Evolutionary conservation across 2,329 filamentous ascomycete species (phyloP), one percentile per base, ranked within the genome.

Genomic region (Phialophora tarda): DNA sequence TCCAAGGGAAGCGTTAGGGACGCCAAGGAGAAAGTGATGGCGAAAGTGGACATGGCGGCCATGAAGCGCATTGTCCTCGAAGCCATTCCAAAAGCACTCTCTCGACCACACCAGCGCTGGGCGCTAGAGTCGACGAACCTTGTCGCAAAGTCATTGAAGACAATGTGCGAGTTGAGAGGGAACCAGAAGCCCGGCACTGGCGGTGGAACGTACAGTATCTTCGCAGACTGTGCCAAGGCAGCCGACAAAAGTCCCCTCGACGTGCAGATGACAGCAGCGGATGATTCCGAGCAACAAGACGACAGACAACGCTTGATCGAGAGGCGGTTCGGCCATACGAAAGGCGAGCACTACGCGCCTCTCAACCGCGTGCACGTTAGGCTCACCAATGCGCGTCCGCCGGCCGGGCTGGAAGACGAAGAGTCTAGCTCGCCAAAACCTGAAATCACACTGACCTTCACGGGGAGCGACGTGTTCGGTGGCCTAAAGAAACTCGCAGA

Each of bases 61-160:
- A 68, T 71, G 62, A 74, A 74, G 55, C 68, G 85, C 47, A 81
- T 95, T 3, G 86, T 96, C 4, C 82, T 93, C 32, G 89, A 93
- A 68, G 91, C 91, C 1, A 88, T 97, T 7, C 91, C 92, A 0
- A 93, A 92, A 73, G 92, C 92, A 0, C 83, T 96, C 12, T 95
- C 91, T 0, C 84, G 88, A 14, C 90, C 91, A 0, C 85, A 89
- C 32, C 85, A 89, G 68, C 84, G 92, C 32, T 94, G 91, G 71
- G 84, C 87, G 0, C 80, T 97, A 0, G 85, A 87, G 67, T 78
- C 85, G 4, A 91, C 91, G 1, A 87, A 85, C 57, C 81, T 96
- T 23, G 85, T 85, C 0, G 91, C 91, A 17, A 88, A 87, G 70
- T 93, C 90, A 63, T 80, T 97, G 11, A 82, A 84, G 4, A 89